Conservation (phyloP, 495 filamentous ascomycete species). For the Ramalina peruviana region DNA sequence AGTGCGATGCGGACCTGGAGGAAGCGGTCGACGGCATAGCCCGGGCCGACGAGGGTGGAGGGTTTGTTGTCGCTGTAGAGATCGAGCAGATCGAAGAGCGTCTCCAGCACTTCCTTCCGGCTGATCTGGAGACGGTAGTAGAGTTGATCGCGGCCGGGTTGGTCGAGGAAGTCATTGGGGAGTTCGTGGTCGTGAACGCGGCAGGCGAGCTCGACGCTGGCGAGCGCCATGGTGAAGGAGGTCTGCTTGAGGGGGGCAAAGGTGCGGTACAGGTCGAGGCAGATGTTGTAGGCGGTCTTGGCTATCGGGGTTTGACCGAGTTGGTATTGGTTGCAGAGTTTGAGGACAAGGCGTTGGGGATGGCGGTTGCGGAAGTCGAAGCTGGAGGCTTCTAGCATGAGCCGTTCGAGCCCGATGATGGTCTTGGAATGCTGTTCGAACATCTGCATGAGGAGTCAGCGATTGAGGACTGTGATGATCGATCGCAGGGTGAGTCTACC, state of each 20-base stretch:
- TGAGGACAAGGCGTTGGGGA: conserved; percentile 69
- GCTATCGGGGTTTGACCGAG: conserved; percentile 41
- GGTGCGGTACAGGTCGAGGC: conserved; percentile 81
- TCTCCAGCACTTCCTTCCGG: conserved; percentile 66
- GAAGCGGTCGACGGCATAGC: conserved; percentile 58
- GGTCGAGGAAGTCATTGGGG: conserved; percentile 22
- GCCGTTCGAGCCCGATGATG: conserved; percentile 76
- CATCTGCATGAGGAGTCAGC: conserved; percentile 31
- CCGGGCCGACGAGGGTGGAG: conserved; percentile 55
- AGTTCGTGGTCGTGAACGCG: conserved; percentile 42
- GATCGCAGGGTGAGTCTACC: conserved; percentile 26
- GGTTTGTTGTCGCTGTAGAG: conserved; percentile 70
- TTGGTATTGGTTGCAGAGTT: conserved; percentile 45
- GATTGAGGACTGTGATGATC: background rate
- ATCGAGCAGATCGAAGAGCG: conserved; percentile 73
- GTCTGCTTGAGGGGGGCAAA: conserved; percentile 83
- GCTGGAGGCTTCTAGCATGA: conserved; percentile 83
- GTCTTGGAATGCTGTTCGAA: conserved; percentile 64
- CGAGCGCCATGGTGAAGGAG: conserved; percentile 62
- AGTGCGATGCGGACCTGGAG: conserved; percentile 72
- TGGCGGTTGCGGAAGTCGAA: conserved; percentile 92
- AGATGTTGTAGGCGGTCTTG: conserved; percentile 60
- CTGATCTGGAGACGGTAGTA: conserved; percentile 45
- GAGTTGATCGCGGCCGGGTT: conserved; percentile 22
- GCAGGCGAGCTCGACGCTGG: conserved; percentile 66